Conservation (phyloP, 192 early-diverging fungal species). For the Rhizoclosmatium globosum region DNA sequence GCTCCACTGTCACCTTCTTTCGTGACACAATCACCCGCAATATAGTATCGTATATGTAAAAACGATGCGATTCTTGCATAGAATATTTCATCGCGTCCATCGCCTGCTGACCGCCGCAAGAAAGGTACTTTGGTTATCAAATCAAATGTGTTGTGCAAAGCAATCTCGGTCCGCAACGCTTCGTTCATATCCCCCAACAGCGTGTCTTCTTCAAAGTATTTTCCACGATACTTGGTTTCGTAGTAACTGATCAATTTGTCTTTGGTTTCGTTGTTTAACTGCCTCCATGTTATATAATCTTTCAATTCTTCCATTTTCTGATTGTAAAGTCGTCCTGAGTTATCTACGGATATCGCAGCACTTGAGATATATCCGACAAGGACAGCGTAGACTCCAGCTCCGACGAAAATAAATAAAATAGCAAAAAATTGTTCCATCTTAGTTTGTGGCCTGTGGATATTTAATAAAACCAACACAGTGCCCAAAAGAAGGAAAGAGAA, state of each 20-base stretch:
- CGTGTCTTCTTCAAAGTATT: conserved; percentile 41
- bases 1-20: conserved; percentile 39
- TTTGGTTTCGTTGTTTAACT: conserved; percentile 14
- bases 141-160: conserved; percentile 33
- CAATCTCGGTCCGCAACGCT: conserved; percentile 43
- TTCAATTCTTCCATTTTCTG: conserved; percentile 59
- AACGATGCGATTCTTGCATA: conserved; percentile 25
- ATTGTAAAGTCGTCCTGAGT: neutral
- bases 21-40: conserved; percentile 35
- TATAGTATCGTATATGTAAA: conserved; percentile 36
- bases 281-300: conserved; percentile 41
- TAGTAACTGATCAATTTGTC: conserved; percentile 38
- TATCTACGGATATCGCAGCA: conserved; percentile 13
- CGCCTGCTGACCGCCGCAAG: conserved; percentile 22
- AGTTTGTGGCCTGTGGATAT: conserved; percentile 13
- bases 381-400: conserved; percentile 9
- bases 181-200: conserved; percentile 36
- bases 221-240: conserved; percentile 39
- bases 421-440: conserved; percentile 3
- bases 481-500: neutral
- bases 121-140: conserved; percentile 41
- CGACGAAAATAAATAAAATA: conserved; percentile 8
- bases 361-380: conserved; percentile 12
- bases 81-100: conserved; percentile 33
- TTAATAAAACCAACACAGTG: neutral